Evolutionary conservation across 2,329 filamentous ascomycete genomes (phyloP).

Genomic region (Aureobasidium sp.): DNA sequence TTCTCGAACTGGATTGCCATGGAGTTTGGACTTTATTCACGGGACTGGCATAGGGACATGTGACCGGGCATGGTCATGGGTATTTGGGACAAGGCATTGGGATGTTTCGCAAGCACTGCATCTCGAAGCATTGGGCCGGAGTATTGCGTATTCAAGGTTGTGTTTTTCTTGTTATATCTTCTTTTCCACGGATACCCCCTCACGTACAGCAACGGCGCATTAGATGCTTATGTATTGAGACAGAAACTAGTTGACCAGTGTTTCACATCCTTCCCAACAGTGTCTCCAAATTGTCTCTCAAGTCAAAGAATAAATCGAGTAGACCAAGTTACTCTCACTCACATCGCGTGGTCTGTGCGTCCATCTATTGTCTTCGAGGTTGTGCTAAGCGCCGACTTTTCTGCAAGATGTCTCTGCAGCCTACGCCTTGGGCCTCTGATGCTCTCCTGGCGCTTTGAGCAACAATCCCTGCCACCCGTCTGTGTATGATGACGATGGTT

Average conservation of each 20-base stretch:
- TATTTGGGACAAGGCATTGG: not conserved
- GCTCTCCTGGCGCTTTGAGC: not conserved
- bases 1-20: not conserved
- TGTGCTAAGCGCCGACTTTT: slow-evolving; percentile 10
- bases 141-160: slow-evolving; percentile 2
- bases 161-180: not conserved
- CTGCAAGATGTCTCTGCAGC: slow-evolving; percentile 12
- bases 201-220: not conserved
- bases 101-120: not conserved
- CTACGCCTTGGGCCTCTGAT: not conserved
- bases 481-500: slow-evolving; percentile 6
- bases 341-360: slow-evolving; percentile 1
- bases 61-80: not conserved
- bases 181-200: slow-evolving; percentile 2
- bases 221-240: not conserved
- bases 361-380: not conserved
- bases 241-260: not conserved
- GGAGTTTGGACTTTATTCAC: slow-evolving; percentile 6
- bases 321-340: not conserved
- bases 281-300: not conserved
- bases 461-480: not conserved
- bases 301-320: not conserved
- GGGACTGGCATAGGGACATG: not conserved
- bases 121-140: slow-evolving; percentile 7
- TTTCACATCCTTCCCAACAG: not conserved